These are phyloP conservation scores for Dothistroma septosporum DNA, from an alignment of 2,329 filamentous ascomycete species.

Conservation along the genomic window DNA sequence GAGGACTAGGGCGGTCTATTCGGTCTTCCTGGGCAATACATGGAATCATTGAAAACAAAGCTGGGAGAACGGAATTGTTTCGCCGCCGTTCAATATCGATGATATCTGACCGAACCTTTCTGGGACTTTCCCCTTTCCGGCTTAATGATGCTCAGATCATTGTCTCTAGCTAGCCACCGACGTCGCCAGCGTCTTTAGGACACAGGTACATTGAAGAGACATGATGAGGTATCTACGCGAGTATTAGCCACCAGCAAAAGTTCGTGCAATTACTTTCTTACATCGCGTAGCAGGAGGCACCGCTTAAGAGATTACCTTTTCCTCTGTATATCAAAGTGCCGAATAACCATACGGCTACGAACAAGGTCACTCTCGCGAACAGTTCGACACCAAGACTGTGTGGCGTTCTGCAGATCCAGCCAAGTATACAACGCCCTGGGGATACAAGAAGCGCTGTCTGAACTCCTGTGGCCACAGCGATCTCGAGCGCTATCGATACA, in stretches of 20 bases:
- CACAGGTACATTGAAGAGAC: not conserved
- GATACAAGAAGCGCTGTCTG: not conserved
- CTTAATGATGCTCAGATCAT: no score
- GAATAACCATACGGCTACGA: not conserved
- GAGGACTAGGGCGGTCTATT: conserved; percentile 8
- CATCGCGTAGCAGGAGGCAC: not conserved
- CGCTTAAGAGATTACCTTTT: not conserved
- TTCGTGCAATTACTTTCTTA: not conserved
- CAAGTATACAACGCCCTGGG: not conserved
- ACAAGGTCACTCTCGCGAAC: not conserved
- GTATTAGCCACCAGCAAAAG: not conserved
- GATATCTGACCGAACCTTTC: not conserved
- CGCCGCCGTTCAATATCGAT: no score
- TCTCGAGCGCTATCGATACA: not conserved
- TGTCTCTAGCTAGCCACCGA: not conserved
- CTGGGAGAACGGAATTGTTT: not conserved
- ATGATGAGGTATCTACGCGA: not conserved
- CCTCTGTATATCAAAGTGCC: not conserved
- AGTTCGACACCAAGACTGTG: not conserved
- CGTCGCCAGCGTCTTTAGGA: not conserved
- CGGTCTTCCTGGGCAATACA: not conserved
- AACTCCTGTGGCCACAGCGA: not conserved
- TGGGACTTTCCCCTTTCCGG: not conserved
- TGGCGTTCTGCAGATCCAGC: not conserved
- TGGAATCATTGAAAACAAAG: not conserved